Base-by-base conservation (phyloP, 495 filamentous ascomycete genomes). In the Aspergillus leporis region DNA sequence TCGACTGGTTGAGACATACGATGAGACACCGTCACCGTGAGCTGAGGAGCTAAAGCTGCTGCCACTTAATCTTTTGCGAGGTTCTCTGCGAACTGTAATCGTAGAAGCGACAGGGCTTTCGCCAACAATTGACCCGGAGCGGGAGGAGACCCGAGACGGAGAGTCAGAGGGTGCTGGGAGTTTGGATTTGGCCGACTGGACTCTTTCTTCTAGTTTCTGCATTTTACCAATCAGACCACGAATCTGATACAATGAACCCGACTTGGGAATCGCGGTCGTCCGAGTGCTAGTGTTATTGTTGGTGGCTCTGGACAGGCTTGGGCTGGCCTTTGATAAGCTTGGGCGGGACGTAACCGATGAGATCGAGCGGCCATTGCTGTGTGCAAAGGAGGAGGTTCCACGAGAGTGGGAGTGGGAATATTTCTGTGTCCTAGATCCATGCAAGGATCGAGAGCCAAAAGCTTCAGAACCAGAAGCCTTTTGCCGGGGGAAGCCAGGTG, bases 141-240 rank as follows among this genome's bases (percentile, higher is more conserved):
- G 85, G 10, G 92, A 91, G 1, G 91, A 93, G 28, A 82, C 79
- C 28, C 88, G 87, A n/a, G 93, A 91, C 5, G 94, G 92, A 2
- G 90, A 93, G 51, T 77, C 83, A 14, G 83, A 83, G 10, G 90
- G 90, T 5, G 85, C 89, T 1, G 94, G 94, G 3, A 98, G 83
- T 70, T 96, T 96, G 32, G 92, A 96, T 60, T 91, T 86, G 23
- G 90, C 94, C n/a, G 89, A 91, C 50, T 98, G 92, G 7, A 98
- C 92, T 31, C 93, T 82, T 57, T 93, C 89, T 71, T 98, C 95
- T 41, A 98, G 85, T 61, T 88, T 86, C 71, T 96, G 91, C 95
- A 98, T 97, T 74, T 97, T 94, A 22, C 90, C 92, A 56, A 93
- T 94, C 54, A 98, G 84, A 3, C 87, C 87, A 25, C 94, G 91